Percentiles rank a stretch among this genome's conserved stretches.
Conservation (phyloP, 2,329 filamentous ascomycete species). For the Xylogone sp. region DNA sequence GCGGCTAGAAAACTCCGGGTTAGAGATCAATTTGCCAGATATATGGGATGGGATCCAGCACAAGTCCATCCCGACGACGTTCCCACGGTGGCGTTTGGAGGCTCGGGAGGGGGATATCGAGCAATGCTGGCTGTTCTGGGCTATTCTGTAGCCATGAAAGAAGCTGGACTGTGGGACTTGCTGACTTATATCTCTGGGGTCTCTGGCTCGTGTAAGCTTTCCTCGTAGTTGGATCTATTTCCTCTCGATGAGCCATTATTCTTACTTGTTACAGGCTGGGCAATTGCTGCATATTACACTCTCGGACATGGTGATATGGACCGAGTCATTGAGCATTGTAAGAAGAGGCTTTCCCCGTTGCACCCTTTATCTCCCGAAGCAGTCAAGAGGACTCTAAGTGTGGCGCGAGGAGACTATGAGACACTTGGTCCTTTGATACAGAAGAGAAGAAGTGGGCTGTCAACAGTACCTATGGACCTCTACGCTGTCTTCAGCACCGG, state of each 20-base stretch:
- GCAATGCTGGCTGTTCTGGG: conserved; percentile 25
- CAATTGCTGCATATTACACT: conserved; percentile 26
- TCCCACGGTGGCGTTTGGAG: conserved; percentile 26
- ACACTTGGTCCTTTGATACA: conserved; percentile 27
- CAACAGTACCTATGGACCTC: conserved; percentile 28
- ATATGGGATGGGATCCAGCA: conserved; percentile 23
- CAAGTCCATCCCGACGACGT: conserved; percentile 27
- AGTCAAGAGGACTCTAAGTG: conserved; percentile 22
- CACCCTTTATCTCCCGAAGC: conserved; percentile 29
- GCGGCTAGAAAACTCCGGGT: conserved; percentile 18
- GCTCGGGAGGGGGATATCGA: conserved; percentile 27
- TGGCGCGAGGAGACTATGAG: conserved; percentile 22
- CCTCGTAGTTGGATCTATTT: conserved; percentile 1
- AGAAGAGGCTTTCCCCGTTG: conserved; percentile 26
- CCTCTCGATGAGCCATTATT: not conserved
- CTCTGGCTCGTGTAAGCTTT: conserved; percentile 27
- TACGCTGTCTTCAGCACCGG: conserved; percentile 28
- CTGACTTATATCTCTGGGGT: conserved; percentile 28
- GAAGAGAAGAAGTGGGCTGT: conserved; percentile 25
- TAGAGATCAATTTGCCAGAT: conserved; percentile 25
- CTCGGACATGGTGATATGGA: conserved; percentile 24
- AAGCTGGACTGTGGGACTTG: conserved; percentile 26
- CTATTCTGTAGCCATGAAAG: conserved; percentile 26
- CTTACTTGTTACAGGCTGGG: not conserved
- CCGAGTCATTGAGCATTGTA: conserved; percentile 28